Evolutionary conservation across 768 basidiomycete genomes (phyloP).

Genomic region (Collybiopsis confluens): DNA sequence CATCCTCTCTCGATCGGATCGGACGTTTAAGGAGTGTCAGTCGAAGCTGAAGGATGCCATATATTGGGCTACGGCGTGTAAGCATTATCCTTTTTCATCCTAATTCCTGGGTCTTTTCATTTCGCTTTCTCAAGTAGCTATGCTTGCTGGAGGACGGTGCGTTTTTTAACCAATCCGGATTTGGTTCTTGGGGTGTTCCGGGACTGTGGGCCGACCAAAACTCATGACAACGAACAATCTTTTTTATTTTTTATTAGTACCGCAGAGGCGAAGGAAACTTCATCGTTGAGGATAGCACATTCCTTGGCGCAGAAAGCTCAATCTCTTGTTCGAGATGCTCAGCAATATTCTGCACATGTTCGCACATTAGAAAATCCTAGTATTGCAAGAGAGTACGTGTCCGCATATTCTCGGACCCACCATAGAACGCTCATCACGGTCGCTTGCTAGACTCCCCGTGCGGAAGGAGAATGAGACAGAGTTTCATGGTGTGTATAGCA

Average conservation of each 20-base stretch:
- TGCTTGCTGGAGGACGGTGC: constrained; percentile 8
- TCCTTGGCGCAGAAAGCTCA: constrained; percentile 1
- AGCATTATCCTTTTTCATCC: background rate
- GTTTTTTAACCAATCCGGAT: background rate
- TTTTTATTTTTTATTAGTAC: background rate
- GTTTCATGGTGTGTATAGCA: background rate
- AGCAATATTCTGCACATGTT: background rate
- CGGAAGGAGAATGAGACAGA: constrained; percentile 5
- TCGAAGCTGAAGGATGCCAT: constrained; percentile 7
- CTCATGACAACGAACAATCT: too few relatives aligned
- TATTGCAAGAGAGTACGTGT: constrained; percentile 3
- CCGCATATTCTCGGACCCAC: background rate
- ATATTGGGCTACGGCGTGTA: constrained; percentile 8
- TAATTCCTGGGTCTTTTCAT: background rate
- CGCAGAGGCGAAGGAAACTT: constrained; percentile 1
- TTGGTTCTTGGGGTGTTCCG: too few relatives aligned
- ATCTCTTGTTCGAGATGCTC: background rate
- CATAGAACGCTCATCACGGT: background rate
- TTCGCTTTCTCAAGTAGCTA: constrained; percentile 4
- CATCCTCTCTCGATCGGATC: background rate
- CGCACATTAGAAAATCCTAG: background rate
- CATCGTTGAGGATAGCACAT: background rate
- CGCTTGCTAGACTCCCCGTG: background rate
- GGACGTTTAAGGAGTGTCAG: constrained; percentile 1
- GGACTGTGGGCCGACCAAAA: too few relatives aligned